These are phyloP conservation scores for Boletus subparvulus DNA, from an alignment of 768 basidiomycete genomes.

Conservation along the genomic window DNA sequence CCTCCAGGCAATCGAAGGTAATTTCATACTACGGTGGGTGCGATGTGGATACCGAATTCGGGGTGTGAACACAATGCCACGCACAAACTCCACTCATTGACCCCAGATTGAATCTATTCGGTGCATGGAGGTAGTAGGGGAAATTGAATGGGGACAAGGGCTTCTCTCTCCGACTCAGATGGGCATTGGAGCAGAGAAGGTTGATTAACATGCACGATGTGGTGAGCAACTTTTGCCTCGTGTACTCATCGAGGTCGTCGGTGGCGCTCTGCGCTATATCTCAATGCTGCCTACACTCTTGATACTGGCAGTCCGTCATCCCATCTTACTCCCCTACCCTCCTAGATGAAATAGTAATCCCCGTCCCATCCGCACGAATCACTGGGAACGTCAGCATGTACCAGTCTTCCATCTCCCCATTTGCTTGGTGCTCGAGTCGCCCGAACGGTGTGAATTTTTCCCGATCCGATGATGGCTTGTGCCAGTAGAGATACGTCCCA, in stretches of 20 bases:
- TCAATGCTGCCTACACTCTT: not conserved
- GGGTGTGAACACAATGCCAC: not conserved
- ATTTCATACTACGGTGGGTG: not conserved
- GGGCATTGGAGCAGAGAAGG: too few relatives aligned
- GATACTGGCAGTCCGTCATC: not conserved
- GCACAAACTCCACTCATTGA: not conserved
- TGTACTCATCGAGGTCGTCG: not conserved
- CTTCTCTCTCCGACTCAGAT: too few relatives aligned
- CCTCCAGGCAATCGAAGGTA: not conserved
- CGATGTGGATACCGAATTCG: not conserved
- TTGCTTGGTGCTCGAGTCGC: not conserved
- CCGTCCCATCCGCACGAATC: constrained; percentile 3
- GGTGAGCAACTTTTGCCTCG: not conserved
- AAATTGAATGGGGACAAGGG: too few relatives aligned
- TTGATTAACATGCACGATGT: too few relatives aligned
- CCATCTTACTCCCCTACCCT: not conserved
- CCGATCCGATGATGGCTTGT: not conserved
- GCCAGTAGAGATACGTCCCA: not conserved
- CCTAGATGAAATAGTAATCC: not conserved
- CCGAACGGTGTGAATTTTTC: not conserved
- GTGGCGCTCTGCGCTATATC: not conserved
- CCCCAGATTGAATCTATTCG: not conserved
- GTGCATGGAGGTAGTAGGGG: too few relatives aligned
- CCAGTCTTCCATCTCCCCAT: not conserved
- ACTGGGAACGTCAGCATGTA: not conserved